phyloP scores from a whole-genome alignment of 2,329 filamentous ascomycete species.

The Nothophaeocryptopus gaeumannii region DNA sequence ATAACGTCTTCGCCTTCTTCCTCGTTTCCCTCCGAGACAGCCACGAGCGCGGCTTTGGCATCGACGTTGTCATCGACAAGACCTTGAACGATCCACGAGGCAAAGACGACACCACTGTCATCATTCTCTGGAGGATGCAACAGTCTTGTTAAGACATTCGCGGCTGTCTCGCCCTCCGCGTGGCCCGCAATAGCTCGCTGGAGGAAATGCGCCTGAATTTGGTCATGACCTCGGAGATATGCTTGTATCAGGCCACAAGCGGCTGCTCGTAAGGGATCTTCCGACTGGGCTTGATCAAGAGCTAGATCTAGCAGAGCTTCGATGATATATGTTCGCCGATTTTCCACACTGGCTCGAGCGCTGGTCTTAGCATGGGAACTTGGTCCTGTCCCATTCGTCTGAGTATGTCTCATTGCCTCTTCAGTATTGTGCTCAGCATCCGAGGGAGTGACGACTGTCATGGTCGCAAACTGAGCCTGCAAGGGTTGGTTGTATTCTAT shows the following conservation, averaged over 20 bases:
- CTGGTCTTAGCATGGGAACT: constrained; percentile 26
- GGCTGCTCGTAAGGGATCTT: constrained; percentile 78
- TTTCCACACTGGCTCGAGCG: constrained; percentile 33
- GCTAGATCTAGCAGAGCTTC: constrained; percentile 85
- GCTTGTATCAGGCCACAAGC: constrained; percentile 89
- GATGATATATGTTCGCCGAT: constrained; percentile 71
- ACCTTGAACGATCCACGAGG: constrained; percentile 81
- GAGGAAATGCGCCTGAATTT: constrained; percentile 82
- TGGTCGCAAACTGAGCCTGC: constrained; percentile 85
- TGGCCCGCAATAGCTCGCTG: constrained; percentile 86
- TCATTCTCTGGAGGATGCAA: constrained; percentile 68
- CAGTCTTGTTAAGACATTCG: constrained; percentile 80
- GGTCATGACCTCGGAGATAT: constrained; percentile 78
- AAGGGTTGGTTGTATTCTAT: constrained; percentile 76
- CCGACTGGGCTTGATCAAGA: constrained; percentile 62
- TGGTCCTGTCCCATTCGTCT: constrained; percentile 29
- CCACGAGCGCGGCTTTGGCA: constrained; percentile 76
- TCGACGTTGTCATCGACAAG: constrained; percentile 75
- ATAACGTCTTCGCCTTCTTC: constrained; percentile 90
- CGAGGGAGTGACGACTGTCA: constrained; percentile 59
- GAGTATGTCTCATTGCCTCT: constrained; percentile 20
- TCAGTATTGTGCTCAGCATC: constrained; percentile 18
- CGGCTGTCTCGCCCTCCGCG: constrained; percentile 73
- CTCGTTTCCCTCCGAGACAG: constrained; percentile 83
- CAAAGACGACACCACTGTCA: constrained; percentile 87